phyloP scores from a whole-genome alignment of 1,139 yeast species.

The Suhomyces kunorum region DNA sequence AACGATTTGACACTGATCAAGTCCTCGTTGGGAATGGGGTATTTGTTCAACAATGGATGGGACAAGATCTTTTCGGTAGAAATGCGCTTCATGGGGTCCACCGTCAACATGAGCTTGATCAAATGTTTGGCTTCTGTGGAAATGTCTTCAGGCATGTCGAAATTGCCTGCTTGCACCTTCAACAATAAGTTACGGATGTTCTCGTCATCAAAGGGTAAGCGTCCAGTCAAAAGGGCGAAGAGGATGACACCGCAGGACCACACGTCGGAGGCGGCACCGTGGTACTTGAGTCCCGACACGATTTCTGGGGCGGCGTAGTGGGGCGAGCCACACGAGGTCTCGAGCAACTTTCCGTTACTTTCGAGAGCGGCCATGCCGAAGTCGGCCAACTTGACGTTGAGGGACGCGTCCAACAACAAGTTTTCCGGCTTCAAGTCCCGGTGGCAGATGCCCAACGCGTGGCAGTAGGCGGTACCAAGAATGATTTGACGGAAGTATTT shows the following conservation, averaged over 20 bases:
- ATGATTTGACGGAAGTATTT: slow-evolving; percentile 74
- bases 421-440: slow-evolving; percentile 83
- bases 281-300: slow-evolving; percentile 73
- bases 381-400: slow-evolving; percentile 77
- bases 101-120: slow-evolving; percentile 68
- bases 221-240: slow-evolving; percentile 76
- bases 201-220: slow-evolving; percentile 81
- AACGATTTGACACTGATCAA: slow-evolving; percentile 53
- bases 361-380: slow-evolving; percentile 89
- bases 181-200: slow-evolving; percentile 67
- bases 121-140: slow-evolving; percentile 72
- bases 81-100: slow-evolving; percentile 76
- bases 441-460: slow-evolving; percentile 77
- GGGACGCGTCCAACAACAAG: slow-evolving; percentile 62
- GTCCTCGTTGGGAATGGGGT: slow-evolving; percentile 54
- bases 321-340: slow-evolving; percentile 84
- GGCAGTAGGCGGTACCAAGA: slow-evolving; percentile 80
- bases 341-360: slow-evolving; percentile 66
- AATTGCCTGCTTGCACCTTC: slow-evolving; percentile 75
- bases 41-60: slow-evolving; percentile 74
- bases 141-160: slow-evolving; percentile 69
- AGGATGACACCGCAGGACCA: slow-evolving; percentile 87
- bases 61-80: slow-evolving; percentile 71
- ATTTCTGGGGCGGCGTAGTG: slow-evolving; percentile 89
- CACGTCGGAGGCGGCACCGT: slow-evolving; percentile 81